Conservation (phyloP, 164 flowering plant species). For the Amborella trichopoda region DNA sequence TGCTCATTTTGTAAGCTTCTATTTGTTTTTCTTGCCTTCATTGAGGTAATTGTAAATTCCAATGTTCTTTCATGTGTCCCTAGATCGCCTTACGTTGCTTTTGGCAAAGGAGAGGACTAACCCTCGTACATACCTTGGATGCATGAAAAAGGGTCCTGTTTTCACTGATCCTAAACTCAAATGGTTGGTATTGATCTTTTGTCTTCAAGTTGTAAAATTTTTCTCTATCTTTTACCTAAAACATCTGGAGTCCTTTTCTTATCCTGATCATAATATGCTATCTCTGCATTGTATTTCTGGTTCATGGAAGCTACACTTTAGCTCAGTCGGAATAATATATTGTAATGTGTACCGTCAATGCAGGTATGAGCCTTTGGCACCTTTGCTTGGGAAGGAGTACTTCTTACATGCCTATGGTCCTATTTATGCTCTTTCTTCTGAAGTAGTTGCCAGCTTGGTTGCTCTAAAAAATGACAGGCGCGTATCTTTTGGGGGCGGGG, state of each 20-base stretch:
- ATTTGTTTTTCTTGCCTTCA: too few relatives aligned
- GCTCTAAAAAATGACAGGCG: conserved; percentile 71
- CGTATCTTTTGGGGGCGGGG: conserved; percentile 10
- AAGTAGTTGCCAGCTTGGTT: conserved; percentile 82
- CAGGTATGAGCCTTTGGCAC: conserved; percentile 83
- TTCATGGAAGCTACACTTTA: too few relatives aligned
- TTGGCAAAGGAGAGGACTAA: conserved; percentile 76
- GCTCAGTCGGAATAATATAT: too few relatives aligned
- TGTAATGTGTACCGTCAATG: too few relatives aligned
- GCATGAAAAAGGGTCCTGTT: conserved; percentile 92
- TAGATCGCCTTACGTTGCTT: conserved; percentile 82
- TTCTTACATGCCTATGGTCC: conserved; percentile 99
- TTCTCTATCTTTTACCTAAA: too few relatives aligned
- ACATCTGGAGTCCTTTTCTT: too few relatives aligned
- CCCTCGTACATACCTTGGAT: conserved; percentile 76
- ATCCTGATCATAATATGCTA: too few relatives aligned
- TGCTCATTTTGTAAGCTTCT: too few relatives aligned
- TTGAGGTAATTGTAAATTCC: too few relatives aligned
- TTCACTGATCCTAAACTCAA: conserved; percentile 79
- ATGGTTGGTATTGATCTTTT: conserved; percentile 37
- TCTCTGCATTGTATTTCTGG: too few relatives aligned
- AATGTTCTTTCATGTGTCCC: too few relatives aligned
- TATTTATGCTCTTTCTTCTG: conserved; percentile 90
- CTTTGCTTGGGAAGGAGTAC: conserved; percentile 82
- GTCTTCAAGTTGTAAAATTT: too few relatives aligned